Evolutionary conservation across 495 filamentous ascomycete species (phyloP), one percentile per base, ranked within the genome.

Genomic region (Penicillium psychrofluorescens): DNA sequence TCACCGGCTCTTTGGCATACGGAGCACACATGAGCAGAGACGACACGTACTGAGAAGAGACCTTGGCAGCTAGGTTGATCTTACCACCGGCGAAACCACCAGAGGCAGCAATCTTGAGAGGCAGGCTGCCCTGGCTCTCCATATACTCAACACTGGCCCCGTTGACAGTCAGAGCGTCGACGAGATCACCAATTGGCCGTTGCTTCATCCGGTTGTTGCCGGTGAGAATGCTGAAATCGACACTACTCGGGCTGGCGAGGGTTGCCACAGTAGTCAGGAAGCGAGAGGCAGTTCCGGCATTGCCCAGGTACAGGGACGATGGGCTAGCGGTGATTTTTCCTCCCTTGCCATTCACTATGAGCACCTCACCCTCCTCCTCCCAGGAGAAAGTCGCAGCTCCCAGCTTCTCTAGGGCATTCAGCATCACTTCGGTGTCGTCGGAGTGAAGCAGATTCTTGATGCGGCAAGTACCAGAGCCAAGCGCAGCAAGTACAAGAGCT

Each of bases 181-280:
- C 92, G n/a, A 99, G 76, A 44, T 91, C 80, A 16, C 87, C 88
- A 52, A 96, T 95, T 2, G 94, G 94, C 43, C 92, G 77, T 54
- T 89, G 82, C 68, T 96, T 96, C 92, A 99, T 99, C 39, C 94
- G 81, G 34, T 82, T 79, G 62, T 99, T 99, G 44, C 92, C 92
- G 3, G 92, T 99, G 33, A 99, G 70, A 41, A 95, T 70, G 11
- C 88, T 92, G 4, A 76, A 81, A 22, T 77, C 69, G 11, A 80
- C 75, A 2, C 59, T 70, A 34, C 75, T 75, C 1, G 84, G 75
- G 12, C 78, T 74, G 43, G 90, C 91, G 22, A 99, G 79, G 30
- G 90, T 84, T 8, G 89, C 88, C 31, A 96, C 90, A 1, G 87
- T 90, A 7, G 92, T 96, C 38, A 99, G 72, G 72, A 99, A 99